phyloP scores from a whole-genome alignment of 306 rosid genomes.

The Fagus sylvatica region DNA sequence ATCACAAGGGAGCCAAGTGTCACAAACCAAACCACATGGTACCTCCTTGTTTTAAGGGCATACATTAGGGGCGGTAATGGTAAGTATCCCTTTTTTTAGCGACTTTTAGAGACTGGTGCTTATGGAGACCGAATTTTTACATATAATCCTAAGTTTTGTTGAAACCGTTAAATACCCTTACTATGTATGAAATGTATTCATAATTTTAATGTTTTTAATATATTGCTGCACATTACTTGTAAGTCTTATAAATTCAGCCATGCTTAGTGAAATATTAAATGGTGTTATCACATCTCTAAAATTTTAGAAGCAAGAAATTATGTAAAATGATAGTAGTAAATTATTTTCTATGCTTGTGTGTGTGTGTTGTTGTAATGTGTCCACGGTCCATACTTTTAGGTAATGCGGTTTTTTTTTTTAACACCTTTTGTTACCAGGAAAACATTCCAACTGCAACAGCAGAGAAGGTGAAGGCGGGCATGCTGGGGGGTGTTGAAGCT shows the following conservation, averaged over 20 bases:
- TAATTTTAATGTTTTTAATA: not conserved
- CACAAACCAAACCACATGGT: too few relatives aligned
- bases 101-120: too few relatives aligned
- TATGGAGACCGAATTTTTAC: not conserved
- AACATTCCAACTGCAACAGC: constrained; percentile 76
- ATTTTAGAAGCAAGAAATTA: not conserved
- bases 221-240: not conserved
- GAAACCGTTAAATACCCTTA: too few relatives aligned
- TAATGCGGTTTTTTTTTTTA: not conserved
- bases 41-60: too few relatives aligned
- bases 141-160: not conserved
- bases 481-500: constrained; percentile 85
- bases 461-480: constrained; percentile 59
- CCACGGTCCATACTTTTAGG: too few relatives aligned
- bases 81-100: too few relatives aligned
- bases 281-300: not conserved
- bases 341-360: not conserved
- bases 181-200: not conserved
- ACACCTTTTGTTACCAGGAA: constrained; percentile 50
- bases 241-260: not conserved
- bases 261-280: not conserved
- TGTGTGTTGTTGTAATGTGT: too few relatives aligned
- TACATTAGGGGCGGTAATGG: too few relatives aligned
- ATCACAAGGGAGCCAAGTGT: too few relatives aligned
- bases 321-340: not conserved